Evolutionary conservation across 2,329 filamentous ascomycete genomes (phyloP), one percentile per base, ranked within the genome.

Genomic region (Cladophialophora immunda): DNA sequence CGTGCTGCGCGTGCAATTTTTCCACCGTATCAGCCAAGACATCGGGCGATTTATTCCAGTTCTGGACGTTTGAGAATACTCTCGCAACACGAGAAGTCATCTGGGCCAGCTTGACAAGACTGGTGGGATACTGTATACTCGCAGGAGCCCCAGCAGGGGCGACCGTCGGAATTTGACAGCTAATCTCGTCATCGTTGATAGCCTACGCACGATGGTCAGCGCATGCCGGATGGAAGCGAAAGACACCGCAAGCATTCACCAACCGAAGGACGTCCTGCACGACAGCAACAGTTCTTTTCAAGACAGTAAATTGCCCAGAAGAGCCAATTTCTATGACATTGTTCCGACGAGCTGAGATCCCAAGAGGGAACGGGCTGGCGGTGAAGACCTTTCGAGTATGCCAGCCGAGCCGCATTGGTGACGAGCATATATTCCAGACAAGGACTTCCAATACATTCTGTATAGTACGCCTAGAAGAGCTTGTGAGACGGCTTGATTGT

Each of bases 281-380:
- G 62, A 54, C 27, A 19, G 15, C 38, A 27, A 29, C 50, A n/a
- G n/a, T 30, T 47, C 56, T 65, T 65, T n/a, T 65, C 62, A 4
- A 22, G 29, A 30, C 32, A 65, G 56, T 59, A 65, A 15, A 65
- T 27, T 15, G 55, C 54, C 62, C 62, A 65, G 22, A 59, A 65
- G 7, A 60, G 38, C 38, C 62, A 65, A 19, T 22, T 53, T 25
- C 41, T 27, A 4, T 59, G 38, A 13, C 15, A 11, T 17, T 27
- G n/a, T 34, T 65, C 55, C 8, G 34, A 5, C 9, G 38, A 6
- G 15, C 9, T 22, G 17, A 60, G 29, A 5, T 41, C 27, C 56
- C 41, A 52, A 27, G 38, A 52, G 3, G 29, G 11, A 17, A 30
- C 29, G 6, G 45, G 38, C 41, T 60, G 55, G 3, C 54, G 55